These are phyloP conservation scores for Pleoardoris graminearum DNA, from an alignment of 2,329 filamentous ascomycete species.

Conservation along the genomic window DNA sequence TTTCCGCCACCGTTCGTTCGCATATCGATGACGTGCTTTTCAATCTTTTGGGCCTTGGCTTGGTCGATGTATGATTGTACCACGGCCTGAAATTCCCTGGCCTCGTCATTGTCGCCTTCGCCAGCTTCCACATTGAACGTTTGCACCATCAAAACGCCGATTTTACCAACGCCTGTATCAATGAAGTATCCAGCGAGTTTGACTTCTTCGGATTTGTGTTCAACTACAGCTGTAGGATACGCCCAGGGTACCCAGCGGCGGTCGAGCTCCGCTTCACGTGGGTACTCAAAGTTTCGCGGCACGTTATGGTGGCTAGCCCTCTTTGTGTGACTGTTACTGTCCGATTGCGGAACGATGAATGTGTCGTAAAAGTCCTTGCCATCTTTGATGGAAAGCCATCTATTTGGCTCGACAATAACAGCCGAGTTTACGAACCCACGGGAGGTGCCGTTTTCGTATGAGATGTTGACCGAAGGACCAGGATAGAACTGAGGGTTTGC, in stretches of 20 bases:
- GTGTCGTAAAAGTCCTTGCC: conserved; percentile 47
- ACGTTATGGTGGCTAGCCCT: conserved; percentile 26
- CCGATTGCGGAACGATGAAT: conserved; percentile 30
- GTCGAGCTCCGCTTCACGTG: conserved; percentile 32
- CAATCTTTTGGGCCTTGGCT: conserved; percentile 55
- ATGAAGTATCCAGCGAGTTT: conserved; percentile 53
- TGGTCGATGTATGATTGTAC: conserved; percentile 52
- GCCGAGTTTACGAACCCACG: conserved; percentile 37
- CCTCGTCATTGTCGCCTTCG: conserved; percentile 13
- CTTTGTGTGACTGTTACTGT: conserved; percentile 27
- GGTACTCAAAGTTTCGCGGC: conserved; percentile 34
- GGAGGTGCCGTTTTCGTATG: conserved; percentile 44
- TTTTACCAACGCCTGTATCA: conserved; percentile 45
- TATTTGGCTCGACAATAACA: conserved; percentile 22
- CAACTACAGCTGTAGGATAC: conserved; percentile 46
- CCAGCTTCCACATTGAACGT: conserved; percentile 43
- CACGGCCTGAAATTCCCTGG: conserved; percentile 43
- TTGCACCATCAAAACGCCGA: conserved; percentile 52
- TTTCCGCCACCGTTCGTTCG: conserved; percentile 63
- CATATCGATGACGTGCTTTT: conserved; percentile 66
- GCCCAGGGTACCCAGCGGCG: conserved; percentile 27
- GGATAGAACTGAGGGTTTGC: conserved; percentile 41
- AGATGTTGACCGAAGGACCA: conserved; percentile 31
- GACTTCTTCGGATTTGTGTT: conserved; percentile 34
- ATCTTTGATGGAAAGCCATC: conserved; percentile 39